phyloP scores from a whole-genome alignment of 208 protist species.

The Leishmania lainsoni region DNA sequence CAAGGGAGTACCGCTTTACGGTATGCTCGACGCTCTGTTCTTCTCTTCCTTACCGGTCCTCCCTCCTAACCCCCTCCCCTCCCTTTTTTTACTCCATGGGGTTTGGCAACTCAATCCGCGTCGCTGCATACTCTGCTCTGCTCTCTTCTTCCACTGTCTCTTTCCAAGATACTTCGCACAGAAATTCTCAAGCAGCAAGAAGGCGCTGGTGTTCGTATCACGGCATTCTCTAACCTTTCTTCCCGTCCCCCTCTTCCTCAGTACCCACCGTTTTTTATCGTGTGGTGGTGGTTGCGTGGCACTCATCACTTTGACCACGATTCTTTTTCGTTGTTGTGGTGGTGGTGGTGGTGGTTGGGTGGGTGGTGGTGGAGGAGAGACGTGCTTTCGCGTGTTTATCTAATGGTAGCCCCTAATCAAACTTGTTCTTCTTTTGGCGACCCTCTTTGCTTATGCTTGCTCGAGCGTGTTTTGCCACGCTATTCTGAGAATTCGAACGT shows the following conservation, averaged over 20 bases:
- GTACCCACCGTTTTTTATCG: not conserved
- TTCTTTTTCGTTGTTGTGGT: slow-evolving; percentile 14
- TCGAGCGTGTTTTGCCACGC: no score
- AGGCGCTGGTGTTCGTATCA: not conserved
- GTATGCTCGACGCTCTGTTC: not conserved
- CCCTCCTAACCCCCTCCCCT: not conserved
- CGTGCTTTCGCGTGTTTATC: not conserved
- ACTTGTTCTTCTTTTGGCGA: no score
- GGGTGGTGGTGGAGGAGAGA: not conserved
- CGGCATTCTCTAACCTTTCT: not conserved
- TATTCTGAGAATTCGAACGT: not conserved
- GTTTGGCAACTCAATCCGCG: not conserved
- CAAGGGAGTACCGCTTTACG: not conserved
- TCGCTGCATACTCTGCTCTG: not conserved
- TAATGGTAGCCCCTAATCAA: not conserved
- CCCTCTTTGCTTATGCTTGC: no score
- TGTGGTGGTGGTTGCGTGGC: not conserved
- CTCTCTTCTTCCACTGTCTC: not conserved
- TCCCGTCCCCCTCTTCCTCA: not conserved
- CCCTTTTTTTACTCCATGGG: not conserved
- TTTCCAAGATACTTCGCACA: not conserved
- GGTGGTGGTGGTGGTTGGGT: not conserved
- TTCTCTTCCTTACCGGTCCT: not conserved
- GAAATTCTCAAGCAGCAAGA: not conserved
- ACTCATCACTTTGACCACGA: slow-evolving; percentile 2